Percentiles rank a stretch among this genome's conserved stretches.
Evolutionary conservation across 352 stramenopile species (phyloP).

Genomic region (Phytophthora aleatoria): DNA sequence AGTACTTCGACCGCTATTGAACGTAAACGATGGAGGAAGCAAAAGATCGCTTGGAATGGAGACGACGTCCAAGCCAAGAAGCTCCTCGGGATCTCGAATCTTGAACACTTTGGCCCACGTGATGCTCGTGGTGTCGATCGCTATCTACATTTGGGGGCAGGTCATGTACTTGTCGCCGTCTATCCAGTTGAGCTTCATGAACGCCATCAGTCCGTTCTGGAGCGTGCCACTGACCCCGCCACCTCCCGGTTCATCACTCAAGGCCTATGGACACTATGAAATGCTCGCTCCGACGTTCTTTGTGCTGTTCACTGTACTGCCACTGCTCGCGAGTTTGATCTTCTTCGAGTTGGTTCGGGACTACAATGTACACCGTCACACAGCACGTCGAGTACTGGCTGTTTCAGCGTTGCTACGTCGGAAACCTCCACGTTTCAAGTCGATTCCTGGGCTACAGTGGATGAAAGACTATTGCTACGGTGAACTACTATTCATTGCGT

Average conservation of each 20-base stretch:
- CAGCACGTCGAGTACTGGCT: slow-evolving; percentile 37
- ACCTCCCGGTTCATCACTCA: slow-evolving; percentile 27
- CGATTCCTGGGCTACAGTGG: slow-evolving; percentile 7
- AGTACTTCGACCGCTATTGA: slow-evolving; percentile 20
- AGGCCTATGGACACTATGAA: slow-evolving; percentile 47
- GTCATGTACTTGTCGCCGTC: slow-evolving; percentile 46
- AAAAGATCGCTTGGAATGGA: slow-evolving; percentile 5
- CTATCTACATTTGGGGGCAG: slow-evolving; percentile 47
- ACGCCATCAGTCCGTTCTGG: slow-evolving; percentile 36
- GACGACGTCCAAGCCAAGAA: not conserved
- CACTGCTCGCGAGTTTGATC: slow-evolving; percentile 46
- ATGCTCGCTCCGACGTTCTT: slow-evolving; percentile 66
- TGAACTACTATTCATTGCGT: slow-evolving; percentile 63
- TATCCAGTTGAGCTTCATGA: slow-evolving; percentile 38
- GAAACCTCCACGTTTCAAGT: slow-evolving; percentile 36
- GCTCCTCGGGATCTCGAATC: not conserved
- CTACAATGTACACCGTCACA: slow-evolving; percentile 48
- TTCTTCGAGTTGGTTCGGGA: slow-evolving; percentile 48
- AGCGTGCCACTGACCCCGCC: slow-evolving; percentile 33
- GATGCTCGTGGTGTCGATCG: slow-evolving; percentile 41
- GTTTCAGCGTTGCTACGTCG: slow-evolving; percentile 52
- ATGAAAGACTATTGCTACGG: slow-evolving; percentile 51
- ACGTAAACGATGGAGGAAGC: slow-evolving; percentile 2
- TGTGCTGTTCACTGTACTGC: slow-evolving; percentile 51
- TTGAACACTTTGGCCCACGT: slow-evolving; percentile 36